These are phyloP conservation scores for Dichotomopilus funicola DNA, from an alignment of 2,329 filamentous ascomycete species.

Conservation along the genomic window DNA sequence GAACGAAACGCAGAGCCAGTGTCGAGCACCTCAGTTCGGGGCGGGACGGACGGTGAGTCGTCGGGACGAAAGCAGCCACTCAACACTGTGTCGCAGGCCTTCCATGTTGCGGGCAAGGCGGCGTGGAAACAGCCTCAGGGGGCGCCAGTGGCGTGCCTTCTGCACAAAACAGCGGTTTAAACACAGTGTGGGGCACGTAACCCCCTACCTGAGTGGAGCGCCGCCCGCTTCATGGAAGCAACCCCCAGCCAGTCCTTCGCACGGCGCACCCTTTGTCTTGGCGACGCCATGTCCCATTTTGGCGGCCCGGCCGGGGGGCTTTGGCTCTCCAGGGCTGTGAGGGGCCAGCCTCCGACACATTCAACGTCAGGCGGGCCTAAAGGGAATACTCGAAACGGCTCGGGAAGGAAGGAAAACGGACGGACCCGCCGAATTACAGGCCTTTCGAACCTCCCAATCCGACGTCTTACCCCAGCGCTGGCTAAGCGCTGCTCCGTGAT, in stretches of 20 bases:
- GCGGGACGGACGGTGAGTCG: constrained; percentile 8
- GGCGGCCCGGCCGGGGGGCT: constrained; percentile 8
- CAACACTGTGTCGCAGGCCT: constrained; percentile 17
- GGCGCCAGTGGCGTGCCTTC: constrained; percentile 11
- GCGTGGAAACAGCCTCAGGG: background rate
- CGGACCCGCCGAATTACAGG: too few relatives aligned
- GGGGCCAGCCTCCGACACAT: constrained; percentile 26
- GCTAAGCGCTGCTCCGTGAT: constrained; percentile 3
- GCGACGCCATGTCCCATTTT: constrained; percentile 15
- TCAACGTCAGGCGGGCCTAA: constrained; percentile 24
- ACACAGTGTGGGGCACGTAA: constrained; percentile 8
- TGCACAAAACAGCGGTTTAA: constrained; percentile 11
- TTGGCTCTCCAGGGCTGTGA: constrained; percentile 3
- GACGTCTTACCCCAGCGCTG: background rate
- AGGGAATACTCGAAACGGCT: constrained; percentile 13
- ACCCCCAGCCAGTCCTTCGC: background rate
- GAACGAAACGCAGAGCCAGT: constrained; percentile 1
- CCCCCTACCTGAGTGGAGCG: constrained; percentile 3
- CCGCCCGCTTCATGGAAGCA: background rate
- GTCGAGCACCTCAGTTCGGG: constrained; percentile 1
- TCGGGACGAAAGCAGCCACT: constrained; percentile 11
- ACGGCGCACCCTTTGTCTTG: constrained; percentile 17
- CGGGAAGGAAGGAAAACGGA: background rate
- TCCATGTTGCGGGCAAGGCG: background rate
- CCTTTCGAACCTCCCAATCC: background rate